Conservation (phyloP, 2,329 filamentous ascomycete species). For the Pestalotiopsis sp. region DNA sequence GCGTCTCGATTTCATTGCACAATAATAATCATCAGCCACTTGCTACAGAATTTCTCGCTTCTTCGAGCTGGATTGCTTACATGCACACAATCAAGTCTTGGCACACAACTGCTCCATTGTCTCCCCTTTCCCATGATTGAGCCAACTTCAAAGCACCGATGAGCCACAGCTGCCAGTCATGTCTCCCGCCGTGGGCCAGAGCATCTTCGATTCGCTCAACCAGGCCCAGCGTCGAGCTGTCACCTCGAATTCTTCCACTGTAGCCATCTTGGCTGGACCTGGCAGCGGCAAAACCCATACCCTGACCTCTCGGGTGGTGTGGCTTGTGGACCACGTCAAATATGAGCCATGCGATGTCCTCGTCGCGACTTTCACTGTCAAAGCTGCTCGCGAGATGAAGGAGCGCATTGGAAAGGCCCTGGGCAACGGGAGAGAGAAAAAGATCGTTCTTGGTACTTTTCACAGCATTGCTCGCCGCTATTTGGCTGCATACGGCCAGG, state of each 20-base stretch:
- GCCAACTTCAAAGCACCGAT: slow-evolving; percentile 8
- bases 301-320: slow-evolving; percentile 87
- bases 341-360: slow-evolving; percentile 85
- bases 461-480: slow-evolving; percentile 91
- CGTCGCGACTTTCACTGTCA: slow-evolving; percentile 96
- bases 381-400: slow-evolving; percentile 92
- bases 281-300: slow-evolving; percentile 93
- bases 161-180: slow-evolving; percentile 18
- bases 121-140: neutral
- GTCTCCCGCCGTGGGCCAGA: slow-evolving; percentile 19
- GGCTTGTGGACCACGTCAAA: slow-evolving; percentile 73
- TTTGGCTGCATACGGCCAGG: slow-evolving; percentile 78
- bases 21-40: neutral
- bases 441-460: slow-evolving; percentile 87
- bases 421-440: slow-evolving; percentile 74
- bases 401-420: slow-evolving; percentile 80
- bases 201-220: slow-evolving; percentile 53
- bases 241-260: slow-evolving; percentile 52
- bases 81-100: neutral
- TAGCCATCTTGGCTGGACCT: slow-evolving; percentile 69
- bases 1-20: neutral
- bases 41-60: neutral
- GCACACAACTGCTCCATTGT: neutral
- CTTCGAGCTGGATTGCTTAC: neutral
- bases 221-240: slow-evolving; percentile 58